Base-by-base conservation (phyloP, 164 flowering plant genomes). In the Nelumbo lutea region DNA sequence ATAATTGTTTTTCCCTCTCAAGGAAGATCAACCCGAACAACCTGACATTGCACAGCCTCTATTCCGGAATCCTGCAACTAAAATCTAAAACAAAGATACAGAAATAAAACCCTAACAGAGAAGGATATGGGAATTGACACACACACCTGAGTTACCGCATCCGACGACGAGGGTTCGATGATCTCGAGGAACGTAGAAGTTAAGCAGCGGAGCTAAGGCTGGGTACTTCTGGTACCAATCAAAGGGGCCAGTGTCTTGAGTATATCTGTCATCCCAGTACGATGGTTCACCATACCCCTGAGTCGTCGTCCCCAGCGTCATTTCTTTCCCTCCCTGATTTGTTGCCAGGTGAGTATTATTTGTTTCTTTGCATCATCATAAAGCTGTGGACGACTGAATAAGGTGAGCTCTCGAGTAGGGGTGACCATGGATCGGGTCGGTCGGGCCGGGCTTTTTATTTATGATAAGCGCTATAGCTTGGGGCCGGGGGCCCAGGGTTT, bases 171-270 rank as follows among this genome's bases (percentile, higher is more conserved):
- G 94, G 62, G 83, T 55, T 3, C 79, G 88, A 14, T 77, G 77
- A 64, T 72, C 64, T 57, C 41, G 85, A 62, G 79, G 83, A 70
- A 85, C 9, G 81, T 90, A 92, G 67, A 86, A 86, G 48, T 73
- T 76, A 76, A 92, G 68, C 64, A 92, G 84, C 2, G 96, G 92
- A 48, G 96, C 83, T 50, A 92, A 79, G 61, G 90, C 72, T 1
- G 81, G 68, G 78, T 90, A 88, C 58, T 88, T 92, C 76, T 92
- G 97, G 84, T 90, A 92, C 97, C 97, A 92, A 78, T 92, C 97
- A 70, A 92, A 92, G 9, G 88, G 76, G 0, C 82, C 83, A 2
- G 84, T 59, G 64, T 89, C 95, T 68, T 79, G 68, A 39, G 82
- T 43, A 84, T 92, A 92, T 45, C 97, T 82, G 27, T 83, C 83